Evolutionary conservation across 1,284 basidiomycete species (phyloP), one percentile per base, ranked within the genome.

Genomic region (Malassezia psittaci): DNA sequence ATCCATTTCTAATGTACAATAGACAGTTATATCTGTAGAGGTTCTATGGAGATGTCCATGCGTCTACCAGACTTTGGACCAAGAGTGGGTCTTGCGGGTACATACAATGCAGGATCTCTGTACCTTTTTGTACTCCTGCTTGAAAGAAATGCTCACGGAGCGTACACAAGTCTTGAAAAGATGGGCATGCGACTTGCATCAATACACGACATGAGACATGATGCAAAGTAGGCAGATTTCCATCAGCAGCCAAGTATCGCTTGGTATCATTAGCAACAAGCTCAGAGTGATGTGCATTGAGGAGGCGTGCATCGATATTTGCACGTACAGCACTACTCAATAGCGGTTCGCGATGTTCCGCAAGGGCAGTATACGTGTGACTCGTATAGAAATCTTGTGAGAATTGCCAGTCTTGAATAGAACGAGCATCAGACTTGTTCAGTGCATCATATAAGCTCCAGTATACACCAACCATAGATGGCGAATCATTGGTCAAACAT

Each of bases 401-500:
- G 15, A 52, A 33, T 2, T n/a, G 37, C 39, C 44, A 10, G 29
- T 57, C 50, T 5, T 43, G 34, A 0, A 57, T 18, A 35, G 47
- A 37, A 10, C 48, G 16, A 6, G 40, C 36, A 16, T 16, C 33
- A 16, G 48, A 46, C 13, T 24, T 2, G 10, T 36, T 12, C 16
- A 16, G 80, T 81, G 34, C 77, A 62, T 47, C 79, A 68, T 82
- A 86, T 15, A 91, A 75, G 0, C 82, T 81, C 1, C 89, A 77
- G 73, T 91, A 87, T 0, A 83, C 79, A 54, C 83, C 81, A 8
- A 90, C 76, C 0, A 87, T 83, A 57, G 83, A 81, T 3, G 84
- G 83, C 69, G 94, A 93, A 77, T 94, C 90, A 69, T 86, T 83
- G 10, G 88, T 79, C 49, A 96, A 83, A 72, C 87, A 86, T 72